phyloP scores from a whole-genome alignment of 371 early-diverging fungal genomes.

The Mortierella sp. region DNA sequence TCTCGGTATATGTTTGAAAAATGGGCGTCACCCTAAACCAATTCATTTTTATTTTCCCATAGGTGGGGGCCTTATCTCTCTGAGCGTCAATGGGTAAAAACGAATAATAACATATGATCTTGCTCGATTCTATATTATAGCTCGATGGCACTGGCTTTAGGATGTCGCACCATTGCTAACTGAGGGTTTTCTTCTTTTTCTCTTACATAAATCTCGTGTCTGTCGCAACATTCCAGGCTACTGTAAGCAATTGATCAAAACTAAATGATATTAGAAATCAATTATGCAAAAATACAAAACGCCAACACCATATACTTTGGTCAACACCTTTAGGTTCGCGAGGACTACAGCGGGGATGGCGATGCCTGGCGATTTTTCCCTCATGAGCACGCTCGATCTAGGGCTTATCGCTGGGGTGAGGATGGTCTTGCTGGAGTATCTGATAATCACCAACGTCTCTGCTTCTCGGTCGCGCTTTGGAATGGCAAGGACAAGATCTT shows the following conservation, averaged over 20 bases:
- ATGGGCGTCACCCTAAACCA: neutral
- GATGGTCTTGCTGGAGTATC: conserved; percentile 52
- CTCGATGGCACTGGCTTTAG: too few species aligned
- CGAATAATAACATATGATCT: too few species aligned
- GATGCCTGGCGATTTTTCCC: conserved; percentile 54
- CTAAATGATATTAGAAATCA: neutral
- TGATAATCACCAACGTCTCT: conserved; percentile 54
- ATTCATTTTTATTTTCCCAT: conserved; percentile 2
- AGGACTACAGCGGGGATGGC: conserved; percentile 51
- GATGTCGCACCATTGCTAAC: neutral
- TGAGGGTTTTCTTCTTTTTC: neutral
- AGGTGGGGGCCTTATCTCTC: conserved; percentile 57
- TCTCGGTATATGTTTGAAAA: neutral
- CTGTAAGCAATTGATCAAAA: conserved; percentile 5
- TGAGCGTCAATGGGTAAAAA: conserved; percentile 53
- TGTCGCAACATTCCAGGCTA: conserved; percentile 12
- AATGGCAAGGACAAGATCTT: conserved; percentile 51
- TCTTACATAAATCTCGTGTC: neutral
- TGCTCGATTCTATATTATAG: too few species aligned
- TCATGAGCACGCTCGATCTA: conserved; percentile 51
- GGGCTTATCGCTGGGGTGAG: conserved; percentile 55
- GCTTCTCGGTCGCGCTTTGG: conserved; percentile 54
- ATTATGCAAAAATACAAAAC: neutral
- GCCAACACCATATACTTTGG: neutral
- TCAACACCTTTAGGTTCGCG: conserved; percentile 25